phyloP scores from a whole-genome alignment of 768 basidiomycete species.

The Podaxis pistillaris region DNA sequence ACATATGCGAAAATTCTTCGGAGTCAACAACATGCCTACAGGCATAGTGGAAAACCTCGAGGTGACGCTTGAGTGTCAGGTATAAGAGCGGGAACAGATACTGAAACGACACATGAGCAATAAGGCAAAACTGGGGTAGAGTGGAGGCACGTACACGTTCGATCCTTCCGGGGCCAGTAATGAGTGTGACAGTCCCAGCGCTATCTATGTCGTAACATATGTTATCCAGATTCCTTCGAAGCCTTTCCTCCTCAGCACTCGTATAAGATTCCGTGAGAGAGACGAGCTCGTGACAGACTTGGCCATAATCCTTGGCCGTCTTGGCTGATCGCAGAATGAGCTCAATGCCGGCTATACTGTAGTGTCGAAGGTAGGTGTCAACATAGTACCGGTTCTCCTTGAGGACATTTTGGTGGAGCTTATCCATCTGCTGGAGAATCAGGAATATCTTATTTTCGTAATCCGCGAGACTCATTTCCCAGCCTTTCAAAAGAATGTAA shows the following conservation, averaged over 20 bases:
- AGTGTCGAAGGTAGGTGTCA: constrained; percentile 14
- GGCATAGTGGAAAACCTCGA: constrained; percentile 23
- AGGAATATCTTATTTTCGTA: constrained; percentile 20
- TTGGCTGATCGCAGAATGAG: constrained; percentile 19
- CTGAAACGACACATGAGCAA: constrained; percentile 3
- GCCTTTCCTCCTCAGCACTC: constrained; percentile 15
- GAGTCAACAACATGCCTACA: constrained; percentile 34
- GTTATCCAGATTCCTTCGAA: constrained; percentile 17
- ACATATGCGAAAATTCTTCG: constrained; percentile 30
- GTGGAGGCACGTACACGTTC: constrained; percentile 18
- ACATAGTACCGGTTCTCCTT: constrained; percentile 18
- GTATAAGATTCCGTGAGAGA: constrained; percentile 10
- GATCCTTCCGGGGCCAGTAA: constrained; percentile 18
- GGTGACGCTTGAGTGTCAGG: constrained; percentile 19
- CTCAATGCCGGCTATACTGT: constrained; percentile 12
- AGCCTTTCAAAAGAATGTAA: background rate
- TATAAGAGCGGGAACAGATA: constrained; percentile 22
- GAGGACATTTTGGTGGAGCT: constrained; percentile 5
- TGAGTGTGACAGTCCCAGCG: constrained; percentile 17
- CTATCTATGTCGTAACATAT: constrained; percentile 20
- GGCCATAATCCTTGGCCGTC: constrained; percentile 3
- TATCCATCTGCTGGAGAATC: constrained; percentile 18
- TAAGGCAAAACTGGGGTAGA: no score
- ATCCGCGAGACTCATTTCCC: constrained; percentile 19
- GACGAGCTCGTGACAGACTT: constrained; percentile 12